Evolutionary conservation across 352 stramenopile species (phyloP), one percentile per base, ranked within the genome.

Genomic region (Phytopythium montanum): DNA sequence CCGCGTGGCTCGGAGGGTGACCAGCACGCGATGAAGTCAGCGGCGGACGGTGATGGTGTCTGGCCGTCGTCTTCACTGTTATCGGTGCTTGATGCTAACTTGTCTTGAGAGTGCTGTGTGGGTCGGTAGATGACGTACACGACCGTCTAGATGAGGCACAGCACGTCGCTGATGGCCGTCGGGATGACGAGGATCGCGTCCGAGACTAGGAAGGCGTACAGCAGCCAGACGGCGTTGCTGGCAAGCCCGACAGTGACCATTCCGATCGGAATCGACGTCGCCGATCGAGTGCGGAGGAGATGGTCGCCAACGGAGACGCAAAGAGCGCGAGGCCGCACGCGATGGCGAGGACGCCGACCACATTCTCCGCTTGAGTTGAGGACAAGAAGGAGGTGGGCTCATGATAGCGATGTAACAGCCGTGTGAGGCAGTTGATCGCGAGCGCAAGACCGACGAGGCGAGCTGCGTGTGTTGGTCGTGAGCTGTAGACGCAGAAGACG

Each of bases 191-290:
- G 63, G 31, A 81, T 69, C 31, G 56, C 38, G 49, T 80, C 71
- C 42, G 68, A 39, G 13, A 70, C 54, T 14, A 83, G 53, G 4
- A 70, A 61, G 5, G 66, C 64, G 31, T 83, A 79, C 16, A 79
- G 36, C 38, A 76, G 66, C 71, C 71, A 83, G 1, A 75, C 62
- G 16, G 66, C 57, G 57, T 83, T 81, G 65, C 64, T 83, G 57
- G 69, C 33, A 13, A 63, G 60, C 2, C 74, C 74, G 2, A 79
- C 61, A 2, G 56, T n/a, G 16, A 76, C 64, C 56, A 64, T 61
- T n/a, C 48, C 36, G 25, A 64, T 28, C 3, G 62, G 62, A 13
- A 65, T 68, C 31, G 57, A 65, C 44, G 36, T 52, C 6, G 29
- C 50, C 3, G 41, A 56, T 13, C 58, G 59, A 26, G 49, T 65